Evolutionary conservation across 306 rosid genomes (phyloP), one percentile per base, ranked within the genome.

Genomic region (Vicia sativa): DNA sequence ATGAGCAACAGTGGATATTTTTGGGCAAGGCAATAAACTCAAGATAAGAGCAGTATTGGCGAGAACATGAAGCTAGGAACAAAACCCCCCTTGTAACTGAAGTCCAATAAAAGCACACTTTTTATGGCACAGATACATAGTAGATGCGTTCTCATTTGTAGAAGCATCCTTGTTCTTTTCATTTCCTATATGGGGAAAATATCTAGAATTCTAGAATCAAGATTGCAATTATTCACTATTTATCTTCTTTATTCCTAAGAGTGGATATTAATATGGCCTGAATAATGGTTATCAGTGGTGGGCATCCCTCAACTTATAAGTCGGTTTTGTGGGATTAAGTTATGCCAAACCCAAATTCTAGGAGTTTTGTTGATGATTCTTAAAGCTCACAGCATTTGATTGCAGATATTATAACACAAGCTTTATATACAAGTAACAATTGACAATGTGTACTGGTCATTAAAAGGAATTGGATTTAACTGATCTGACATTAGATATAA

Each of bases 31-130:
- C 45, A 63, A 68, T 54, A 63, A 63, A 50, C 57, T 50, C 45
- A 28, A 56, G 62, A 73, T 43, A 45, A 37, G 15, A 69, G 39
- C 8, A 11, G 16, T 42, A 11, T 39, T 19, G 50, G 37, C 19
- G 39, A 72, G 71, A 78, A 19, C 72, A 23, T 21, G 34, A 66
- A 59, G 61, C 12, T 72, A 35, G 58, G 34, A 68, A 44, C 31
- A 68, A 46, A 48, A 9, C 16, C 66, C 29, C 16, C 43, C 14
- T 11, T 54, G 49, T n/a, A 57, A 63, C 52, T 48, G 12, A 49
- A 48, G 60, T 56, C 65, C 35, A 9, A 16, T 3, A 61, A 55
- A 56, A 34, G 38, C 39, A 23, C 31, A 45, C 11, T 56, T 34
- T 21, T 77, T 37, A 18, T 9, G 8, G 67, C 21, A 52, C 56